Conservation (phyloP, 1,139 yeast genomes). For the Maudiozyma humilis region DNA sequence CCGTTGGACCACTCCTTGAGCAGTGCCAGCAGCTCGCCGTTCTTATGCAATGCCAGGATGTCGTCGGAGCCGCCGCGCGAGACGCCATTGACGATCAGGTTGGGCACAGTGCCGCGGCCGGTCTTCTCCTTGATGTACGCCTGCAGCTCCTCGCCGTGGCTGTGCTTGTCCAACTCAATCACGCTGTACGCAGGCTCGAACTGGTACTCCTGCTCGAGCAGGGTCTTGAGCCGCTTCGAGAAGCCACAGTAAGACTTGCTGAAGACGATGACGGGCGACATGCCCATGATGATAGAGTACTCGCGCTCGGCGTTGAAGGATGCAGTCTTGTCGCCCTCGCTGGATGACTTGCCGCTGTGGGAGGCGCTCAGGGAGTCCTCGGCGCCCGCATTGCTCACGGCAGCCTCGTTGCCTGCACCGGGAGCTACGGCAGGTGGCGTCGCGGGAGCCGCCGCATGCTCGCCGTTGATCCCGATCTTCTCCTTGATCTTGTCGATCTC, state of each 20-base stretch:
- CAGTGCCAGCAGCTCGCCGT: slow-evolving; percentile 14
- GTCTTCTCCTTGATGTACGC: slow-evolving; percentile 47
- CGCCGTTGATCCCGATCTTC: slow-evolving; percentile 12
- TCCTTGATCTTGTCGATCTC: slow-evolving; percentile 20
- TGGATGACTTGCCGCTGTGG: not conserved
- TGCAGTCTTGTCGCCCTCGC: slow-evolving; percentile 8
- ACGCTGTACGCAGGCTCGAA: slow-evolving; percentile 64
- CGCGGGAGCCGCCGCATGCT: not conserved
- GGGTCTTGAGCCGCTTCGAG: slow-evolving; percentile 59
- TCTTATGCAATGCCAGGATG: slow-evolving; percentile 49
- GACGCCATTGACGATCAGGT: slow-evolving; percentile 52
- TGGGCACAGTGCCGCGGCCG: slow-evolving; percentile 67
- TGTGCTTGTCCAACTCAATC: slow-evolving; percentile 77
- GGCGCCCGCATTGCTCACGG: not conserved
- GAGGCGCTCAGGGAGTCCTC: slow-evolving; percentile 6
- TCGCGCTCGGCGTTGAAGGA: slow-evolving; percentile 55
- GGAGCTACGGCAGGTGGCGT: not conserved
- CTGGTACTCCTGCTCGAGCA: slow-evolving; percentile 55
- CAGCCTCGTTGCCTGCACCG: slow-evolving; percentile 3
- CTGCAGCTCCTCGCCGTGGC: slow-evolving; percentile 56
- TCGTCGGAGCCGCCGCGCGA: slow-evolving; percentile 81
- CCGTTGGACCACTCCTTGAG: slow-evolving; percentile 21
- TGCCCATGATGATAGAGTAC: slow-evolving; percentile 46
- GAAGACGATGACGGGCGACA: slow-evolving; percentile 65
- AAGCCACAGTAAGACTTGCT: slow-evolving; percentile 71